Evolutionary conservation across 2,329 filamentous ascomycete genomes (phyloP), one percentile per base, ranked within the genome.

Genomic region (Alternaria triticimaculans): DNA sequence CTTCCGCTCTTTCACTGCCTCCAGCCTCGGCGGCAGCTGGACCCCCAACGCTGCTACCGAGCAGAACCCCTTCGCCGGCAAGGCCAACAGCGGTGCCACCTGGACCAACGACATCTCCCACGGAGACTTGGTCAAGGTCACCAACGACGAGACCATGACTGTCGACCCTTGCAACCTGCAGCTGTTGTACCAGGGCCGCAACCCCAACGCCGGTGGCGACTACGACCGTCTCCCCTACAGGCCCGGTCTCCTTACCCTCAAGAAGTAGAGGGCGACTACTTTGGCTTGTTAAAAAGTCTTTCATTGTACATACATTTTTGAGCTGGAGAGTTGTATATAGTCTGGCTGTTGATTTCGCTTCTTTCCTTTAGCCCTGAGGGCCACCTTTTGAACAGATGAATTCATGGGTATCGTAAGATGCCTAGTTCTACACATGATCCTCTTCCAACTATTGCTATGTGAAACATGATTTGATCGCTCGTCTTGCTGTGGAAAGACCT

Each of bases 51-150:
- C 88, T 2, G 80, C 81, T 1, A 83, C 72, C 14, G 89, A 90
- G 80, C 77, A 72, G 68, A 80, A 77, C n/a, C 88, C 89, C 0
- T 91, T 91, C 63, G 88, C 88, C n/a, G 87, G 89, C 70, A 89
- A 88, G 80, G 86, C 84, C 26, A 91, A 90, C 80, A 89, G 84
- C 54, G 88, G 87, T 41, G 87, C 87, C 1, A 84, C 83, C 18
- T 91, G 89, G 89, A 89, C 88, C 50, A 87, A 89, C 74, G 87
- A 90, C 63, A 90, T 91, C 74, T 89, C 86, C 72, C 88, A 90
- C 71, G 89, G 89, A 37, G 89, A 91, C 65, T 75, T 90, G 44
- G 72, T 90, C 60, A 84, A 88, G 62, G 82, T 66, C 61, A 85
- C 82, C 70, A 73, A 84, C 3, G 88, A 91, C 70, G 85, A 91